Percentiles rank a stretch among this genome's conserved stretches.
phyloP scores from a whole-genome alignment of 1,139 yeast species.

The Sugiyamaella xylanicola region DNA sequence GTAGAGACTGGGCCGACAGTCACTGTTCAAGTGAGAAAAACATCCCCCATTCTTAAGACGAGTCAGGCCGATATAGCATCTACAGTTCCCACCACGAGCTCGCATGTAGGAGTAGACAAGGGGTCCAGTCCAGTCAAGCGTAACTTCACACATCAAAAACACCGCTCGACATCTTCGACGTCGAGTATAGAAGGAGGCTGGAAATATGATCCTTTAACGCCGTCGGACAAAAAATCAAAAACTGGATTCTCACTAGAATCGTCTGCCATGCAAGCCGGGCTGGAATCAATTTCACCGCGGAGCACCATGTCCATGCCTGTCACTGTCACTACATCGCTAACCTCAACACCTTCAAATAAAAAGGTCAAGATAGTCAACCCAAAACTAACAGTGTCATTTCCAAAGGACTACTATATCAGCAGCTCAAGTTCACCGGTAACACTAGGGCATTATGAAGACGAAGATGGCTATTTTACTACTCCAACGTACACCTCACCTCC shows the following conservation, averaged over 20 bases:
- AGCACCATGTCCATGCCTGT: constrained; percentile 1
- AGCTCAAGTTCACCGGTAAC: constrained; percentile 6
- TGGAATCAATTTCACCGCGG: constrained; percentile 1
- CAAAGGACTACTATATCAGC: constrained; percentile 3
- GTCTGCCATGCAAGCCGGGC: neutral
- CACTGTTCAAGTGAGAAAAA: neutral
- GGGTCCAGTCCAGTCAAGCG: too few species aligned
- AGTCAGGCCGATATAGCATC: too few species aligned
- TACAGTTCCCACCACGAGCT: too few species aligned
- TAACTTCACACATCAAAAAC: neutral
- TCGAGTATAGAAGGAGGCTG: neutral
- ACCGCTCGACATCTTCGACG: neutral
- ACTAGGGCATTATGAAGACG: constrained; percentile 22
- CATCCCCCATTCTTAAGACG: too few species aligned
- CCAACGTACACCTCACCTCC: constrained; percentile 13
- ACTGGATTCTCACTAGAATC: neutral
- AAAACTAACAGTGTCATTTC: neutral
- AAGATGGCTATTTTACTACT: constrained; percentile 20
- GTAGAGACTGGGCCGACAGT: neutral
- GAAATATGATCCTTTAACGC: neutral
- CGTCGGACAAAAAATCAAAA: neutral
- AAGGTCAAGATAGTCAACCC: neutral
- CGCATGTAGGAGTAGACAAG: too few species aligned
- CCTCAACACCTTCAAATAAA: neutral
- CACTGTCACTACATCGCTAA: neutral